Conservation (phyloP, 768 basidiomycete genomes). For the Symmetrospora coprosmae region DNA sequence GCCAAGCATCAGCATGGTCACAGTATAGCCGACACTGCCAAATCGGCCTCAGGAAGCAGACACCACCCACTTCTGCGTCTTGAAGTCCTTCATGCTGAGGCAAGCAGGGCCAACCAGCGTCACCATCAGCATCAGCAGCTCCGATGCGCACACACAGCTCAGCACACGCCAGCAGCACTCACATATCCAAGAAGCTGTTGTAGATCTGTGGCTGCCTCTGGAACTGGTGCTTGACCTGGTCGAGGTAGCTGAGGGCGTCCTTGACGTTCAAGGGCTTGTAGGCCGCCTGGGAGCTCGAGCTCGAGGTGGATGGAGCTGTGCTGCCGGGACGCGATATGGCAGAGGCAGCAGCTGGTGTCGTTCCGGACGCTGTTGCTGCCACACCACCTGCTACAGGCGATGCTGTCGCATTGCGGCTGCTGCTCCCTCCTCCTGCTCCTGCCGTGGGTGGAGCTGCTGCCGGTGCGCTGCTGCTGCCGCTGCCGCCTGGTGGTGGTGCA, state of each 20-base stretch:
- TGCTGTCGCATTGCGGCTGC: no score
- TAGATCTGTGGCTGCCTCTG: constrained; percentile 30
- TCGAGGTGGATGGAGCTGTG: no score
- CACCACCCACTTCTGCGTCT: constrained; percentile 52
- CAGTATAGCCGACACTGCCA: background rate
- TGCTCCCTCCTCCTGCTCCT: no score
- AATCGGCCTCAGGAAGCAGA: background rate
- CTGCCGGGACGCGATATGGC: no score
- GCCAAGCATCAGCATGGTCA: constrained; percentile 22
- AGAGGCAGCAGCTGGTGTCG: no score
- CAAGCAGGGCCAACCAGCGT: background rate
- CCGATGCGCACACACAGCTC: background rate
- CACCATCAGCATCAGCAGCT: background rate
- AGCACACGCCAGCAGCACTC: background rate
- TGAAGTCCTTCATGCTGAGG: constrained; percentile 65
- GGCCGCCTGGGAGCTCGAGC: no score
- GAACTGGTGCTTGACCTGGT: constrained; percentile 35
- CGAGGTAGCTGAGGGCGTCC: constrained; percentile 35
- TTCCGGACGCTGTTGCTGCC: no score
- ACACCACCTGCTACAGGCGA: no score
- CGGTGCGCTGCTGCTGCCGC: no score
- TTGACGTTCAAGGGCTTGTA: constrained; percentile 21
- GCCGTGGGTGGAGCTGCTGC: no score
- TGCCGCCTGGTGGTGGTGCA: no score
- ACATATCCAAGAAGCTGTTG: constrained; percentile 45